phyloP scores from a whole-genome alignment of 345 rosid species.

The Eucalyptus pumila region DNA sequence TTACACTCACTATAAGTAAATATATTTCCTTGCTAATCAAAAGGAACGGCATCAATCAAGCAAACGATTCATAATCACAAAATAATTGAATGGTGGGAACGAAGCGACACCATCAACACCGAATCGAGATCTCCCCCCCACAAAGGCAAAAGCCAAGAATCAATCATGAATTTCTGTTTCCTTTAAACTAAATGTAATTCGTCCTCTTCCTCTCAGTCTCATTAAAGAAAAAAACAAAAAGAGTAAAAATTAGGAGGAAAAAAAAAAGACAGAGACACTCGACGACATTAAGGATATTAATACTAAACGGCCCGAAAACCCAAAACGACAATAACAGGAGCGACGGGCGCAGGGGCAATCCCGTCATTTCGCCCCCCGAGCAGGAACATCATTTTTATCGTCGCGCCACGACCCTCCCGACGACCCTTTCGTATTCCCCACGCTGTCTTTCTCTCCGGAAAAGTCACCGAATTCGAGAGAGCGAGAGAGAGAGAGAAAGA shows the following conservation, averaged over 20 bases:
- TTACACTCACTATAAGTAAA: background rate
- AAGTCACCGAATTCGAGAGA: background rate
- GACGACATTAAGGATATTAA: background rate
- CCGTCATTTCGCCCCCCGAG: background rate
- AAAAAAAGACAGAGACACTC: background rate
- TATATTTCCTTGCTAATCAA: background rate
- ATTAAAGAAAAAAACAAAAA: too few relatives aligned
- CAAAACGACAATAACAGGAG: background rate
- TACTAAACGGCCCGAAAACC: background rate
- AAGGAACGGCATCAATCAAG: background rate
- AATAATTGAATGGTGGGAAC: background rate
- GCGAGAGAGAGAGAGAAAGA: background rate
- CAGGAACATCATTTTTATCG: background rate
- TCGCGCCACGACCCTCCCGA: background rate
- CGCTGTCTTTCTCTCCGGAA: background rate
- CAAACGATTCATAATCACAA: background rate
- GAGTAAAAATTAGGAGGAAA: background rate
- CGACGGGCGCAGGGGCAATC: background rate
- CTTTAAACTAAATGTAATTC: background rate
- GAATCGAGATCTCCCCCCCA: background rate
- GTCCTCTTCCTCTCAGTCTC: background rate
- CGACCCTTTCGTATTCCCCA: background rate
- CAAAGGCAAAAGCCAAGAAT: background rate
- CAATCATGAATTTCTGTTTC: background rate
- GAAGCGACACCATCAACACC: background rate